phyloP scores from a whole-genome alignment of 148 eudicot species.

The Spergularia marina region DNA sequence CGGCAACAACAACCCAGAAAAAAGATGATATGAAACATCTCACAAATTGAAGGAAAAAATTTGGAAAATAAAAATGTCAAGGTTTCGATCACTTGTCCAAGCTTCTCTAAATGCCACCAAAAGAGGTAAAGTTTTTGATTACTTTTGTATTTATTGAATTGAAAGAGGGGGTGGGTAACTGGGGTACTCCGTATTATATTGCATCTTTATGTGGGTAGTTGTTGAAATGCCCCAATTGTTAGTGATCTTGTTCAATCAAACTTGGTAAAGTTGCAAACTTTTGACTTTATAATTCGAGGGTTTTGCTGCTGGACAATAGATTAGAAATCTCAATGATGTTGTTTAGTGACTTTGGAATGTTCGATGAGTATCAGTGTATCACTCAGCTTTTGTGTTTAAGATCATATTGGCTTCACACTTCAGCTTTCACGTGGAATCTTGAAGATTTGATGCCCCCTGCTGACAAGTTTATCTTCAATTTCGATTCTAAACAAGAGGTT shows the following conservation, averaged over 20 bases:
- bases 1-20: not conserved
- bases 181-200: not conserved
- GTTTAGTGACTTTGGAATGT: too few species aligned
- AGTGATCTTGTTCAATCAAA: not conserved
- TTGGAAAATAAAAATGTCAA: conserved; percentile 47
- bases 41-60: not conserved
- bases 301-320: not conserved
- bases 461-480: conserved; percentile 67
- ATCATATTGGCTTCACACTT: conserved; percentile 18
- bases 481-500: conserved; percentile 78
- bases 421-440: conserved; percentile 83
- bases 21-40: not conserved
- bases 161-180: too few species aligned
- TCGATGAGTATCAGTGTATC: too few species aligned
- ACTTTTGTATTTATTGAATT: not conserved
- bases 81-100: conserved; percentile 68
- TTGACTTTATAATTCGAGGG: not conserved
- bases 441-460: conserved; percentile 88
- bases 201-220: not conserved
- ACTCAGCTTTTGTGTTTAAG: too few species aligned
- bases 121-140: conserved; percentile 46
- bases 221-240: not conserved
- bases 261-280: conserved; percentile 12
- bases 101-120: conserved; percentile 85
- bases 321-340: not conserved